Base-by-base conservation (phyloP, 345 rosid species). In the Populus simonii region DNA sequence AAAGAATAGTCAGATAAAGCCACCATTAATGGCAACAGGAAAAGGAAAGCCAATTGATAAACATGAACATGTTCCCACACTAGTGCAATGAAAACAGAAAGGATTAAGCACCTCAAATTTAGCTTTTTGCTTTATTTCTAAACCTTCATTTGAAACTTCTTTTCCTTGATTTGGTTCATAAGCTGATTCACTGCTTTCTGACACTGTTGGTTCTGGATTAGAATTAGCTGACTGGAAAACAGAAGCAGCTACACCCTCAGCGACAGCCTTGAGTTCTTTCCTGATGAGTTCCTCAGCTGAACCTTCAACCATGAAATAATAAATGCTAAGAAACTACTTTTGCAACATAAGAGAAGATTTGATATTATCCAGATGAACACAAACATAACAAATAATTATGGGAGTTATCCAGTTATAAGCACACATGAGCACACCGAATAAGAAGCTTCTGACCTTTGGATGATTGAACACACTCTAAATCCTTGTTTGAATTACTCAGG, bases 161-260 rank as follows among this genome's bases (percentile, higher is more conserved):
- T 71, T 80, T 38, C 74, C 84, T 41, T 62, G 78, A 74, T 79
- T 76, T 68, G 71, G 72, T 76, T 71, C 87, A 68, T 35, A 22
- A 80, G 75, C 49, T 68, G 83, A 66, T 47, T 85, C 83, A 61
- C 80, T 76, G 65, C 29, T 76, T 74, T 81, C 79, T 53, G 72
- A 63, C 17, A 31, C 72, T 23, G 81, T 33, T 55, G 76, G 74
- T 43, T 84, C 88, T 66, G 82, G 70, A 83, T 70, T 75, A 53
- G 88, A 83, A 75, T 76, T 73, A 76, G 68, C 63, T 27, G 87
- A 78, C 78, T 83, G 84, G 68, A 90, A 85, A 75, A 88, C 88
- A 72, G 92, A 84, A 62, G 90, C 86, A 83, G 88, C 92, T 72
- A 90, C 90, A 73, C 88, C 92, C 81, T 90, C 93, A 69, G 96